Percentiles rank a stretch among this genome's conserved stretches.
Conservation (phyloP, 768 basidiomycete species). For the Clathrus columnatus region DNA sequence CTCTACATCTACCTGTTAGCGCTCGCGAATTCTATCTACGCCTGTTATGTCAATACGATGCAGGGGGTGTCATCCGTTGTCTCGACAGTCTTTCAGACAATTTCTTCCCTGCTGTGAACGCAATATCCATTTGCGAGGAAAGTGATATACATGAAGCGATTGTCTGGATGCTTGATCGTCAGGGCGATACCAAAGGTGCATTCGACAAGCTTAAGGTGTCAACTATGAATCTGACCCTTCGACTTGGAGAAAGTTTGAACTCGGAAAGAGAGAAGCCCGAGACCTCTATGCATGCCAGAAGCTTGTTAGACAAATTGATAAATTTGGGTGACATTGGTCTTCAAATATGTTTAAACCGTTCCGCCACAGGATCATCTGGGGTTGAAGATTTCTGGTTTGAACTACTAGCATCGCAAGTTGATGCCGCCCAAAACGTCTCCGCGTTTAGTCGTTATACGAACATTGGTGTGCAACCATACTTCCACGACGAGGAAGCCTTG, state of each 20-base stretch:
- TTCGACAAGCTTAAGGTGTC: conserved; percentile 51
- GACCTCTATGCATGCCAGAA: conserved; percentile 22
- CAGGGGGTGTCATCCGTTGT: conserved; percentile 50
- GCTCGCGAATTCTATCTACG: conserved; percentile 58
- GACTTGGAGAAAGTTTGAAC: conserved; percentile 9
- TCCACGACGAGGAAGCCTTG: conserved; percentile 29
- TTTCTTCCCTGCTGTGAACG: conserved; percentile 45
- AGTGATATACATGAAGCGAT: conserved; percentile 64
- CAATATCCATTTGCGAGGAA: conserved; percentile 58
- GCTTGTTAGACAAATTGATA: conserved; percentile 41
- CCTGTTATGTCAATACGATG: conserved; percentile 66
- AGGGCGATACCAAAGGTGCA: conserved; percentile 54
- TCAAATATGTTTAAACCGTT: conserved; percentile 61
- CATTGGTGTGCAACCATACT: conserved; percentile 15
- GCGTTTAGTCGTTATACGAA: conserved; percentile 25
- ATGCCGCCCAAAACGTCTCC: conserved; percentile 64
- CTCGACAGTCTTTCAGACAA: conserved; percentile 47
- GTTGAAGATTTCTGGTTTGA: conserved; percentile 88
- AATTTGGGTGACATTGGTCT: conserved; percentile 54
- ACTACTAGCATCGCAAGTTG: conserved; percentile 73
- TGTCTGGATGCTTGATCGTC: conserved; percentile 68
- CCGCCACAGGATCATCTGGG: conserved; percentile 32
- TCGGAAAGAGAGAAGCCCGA: conserved; percentile 1
- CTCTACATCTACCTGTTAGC: conserved; percentile 35
- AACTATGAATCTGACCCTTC: conserved; percentile 11